A percentile compares a stretch with the other conserved stretches of the same genome.
Conservation (phyloP, 129 eudicot species). For the Lactuca saligna region DNA sequence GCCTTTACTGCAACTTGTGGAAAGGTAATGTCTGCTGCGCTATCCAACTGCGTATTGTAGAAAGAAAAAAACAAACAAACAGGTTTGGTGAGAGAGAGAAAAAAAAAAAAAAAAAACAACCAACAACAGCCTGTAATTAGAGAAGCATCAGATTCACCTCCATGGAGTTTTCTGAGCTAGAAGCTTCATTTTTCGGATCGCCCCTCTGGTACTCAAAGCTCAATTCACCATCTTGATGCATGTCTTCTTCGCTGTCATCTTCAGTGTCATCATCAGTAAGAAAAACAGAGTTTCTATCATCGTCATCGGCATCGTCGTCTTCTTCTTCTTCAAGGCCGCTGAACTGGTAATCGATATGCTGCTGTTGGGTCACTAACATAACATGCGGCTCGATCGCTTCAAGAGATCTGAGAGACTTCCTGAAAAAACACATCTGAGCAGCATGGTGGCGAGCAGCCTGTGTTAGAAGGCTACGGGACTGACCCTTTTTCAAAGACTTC, state of each 20-base stretch:
- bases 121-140: too few relatives aligned
- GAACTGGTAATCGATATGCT: conserved; percentile 79
- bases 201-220: conserved; percentile 59
- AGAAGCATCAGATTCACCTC: conserved; percentile 47
- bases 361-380: conserved; percentile 50
- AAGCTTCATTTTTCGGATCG: conserved; percentile 33
- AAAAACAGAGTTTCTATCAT: conserved; percentile 38
- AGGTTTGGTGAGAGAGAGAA: not conserved
- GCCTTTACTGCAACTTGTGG: conserved; percentile 52
- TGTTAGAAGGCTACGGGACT: conserved; percentile 80
- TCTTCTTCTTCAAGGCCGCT: conserved; percentile 50
- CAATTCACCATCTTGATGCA: conserved; percentile 49
- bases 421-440: conserved; percentile 84
- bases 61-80: not conserved
- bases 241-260: conserved; percentile 32
- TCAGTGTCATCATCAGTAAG: conserved; percentile 42
- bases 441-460: conserved; percentile 95
- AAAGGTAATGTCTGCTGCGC: conserved; percentile 40
- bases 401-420: conserved; percentile 58
- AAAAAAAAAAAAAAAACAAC: too few relatives aligned
- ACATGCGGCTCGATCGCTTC: conserved; percentile 81
- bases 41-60: conserved; percentile 43
- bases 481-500: conserved; percentile 82
- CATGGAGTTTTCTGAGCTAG: conserved; percentile 49
- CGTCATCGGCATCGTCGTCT: conserved; percentile 31